Evolutionary conservation across 129 eudicot species (phyloP).

Genomic region (Flaveria trinervia): DNA sequence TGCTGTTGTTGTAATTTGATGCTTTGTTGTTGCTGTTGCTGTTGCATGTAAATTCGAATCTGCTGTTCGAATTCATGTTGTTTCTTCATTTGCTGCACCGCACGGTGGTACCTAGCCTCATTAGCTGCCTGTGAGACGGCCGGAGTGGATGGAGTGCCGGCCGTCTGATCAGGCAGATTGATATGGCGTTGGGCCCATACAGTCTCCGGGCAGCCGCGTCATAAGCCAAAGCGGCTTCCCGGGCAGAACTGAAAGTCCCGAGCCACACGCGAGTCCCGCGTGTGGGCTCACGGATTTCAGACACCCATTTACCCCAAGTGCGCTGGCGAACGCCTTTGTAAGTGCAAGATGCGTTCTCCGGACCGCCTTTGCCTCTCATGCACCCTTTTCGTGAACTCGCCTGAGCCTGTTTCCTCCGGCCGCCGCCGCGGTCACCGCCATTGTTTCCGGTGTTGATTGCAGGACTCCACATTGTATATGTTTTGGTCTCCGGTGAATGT

Average conservation of each 20-base stretch:
- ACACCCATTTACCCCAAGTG: constrained; percentile 96
- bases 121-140: constrained; percentile 23
- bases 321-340: constrained; percentile 90
- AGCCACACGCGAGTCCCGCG: constrained; percentile 86
- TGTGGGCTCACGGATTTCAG: constrained; percentile 90
- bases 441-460: constrained; percentile 32
- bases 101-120: constrained; percentile 33
- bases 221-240: constrained; percentile 78
- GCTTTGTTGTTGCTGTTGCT: constrained; percentile 17
- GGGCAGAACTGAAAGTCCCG: constrained; percentile 70
- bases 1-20: not conserved
- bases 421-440: constrained; percentile 14
- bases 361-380: constrained; percentile 94
- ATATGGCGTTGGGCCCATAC: constrained; percentile 67
- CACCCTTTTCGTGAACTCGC: constrained; percentile 83
- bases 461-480: not conserved
- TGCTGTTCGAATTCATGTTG: constrained; percentile 28
- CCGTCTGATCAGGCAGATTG: constrained; percentile 53
- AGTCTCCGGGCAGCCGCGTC: constrained; percentile 77
- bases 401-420: constrained; percentile 34
- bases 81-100: constrained; percentile 30
- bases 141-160: constrained; percentile 19
- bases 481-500: not conserved
- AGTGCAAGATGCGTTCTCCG: constrained; percentile 80
- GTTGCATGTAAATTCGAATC: constrained; percentile 35